Conservation (phyloP, 2,329 filamentous ascomycete genomes). For the Fusarium tanahbumbuense region DNA sequence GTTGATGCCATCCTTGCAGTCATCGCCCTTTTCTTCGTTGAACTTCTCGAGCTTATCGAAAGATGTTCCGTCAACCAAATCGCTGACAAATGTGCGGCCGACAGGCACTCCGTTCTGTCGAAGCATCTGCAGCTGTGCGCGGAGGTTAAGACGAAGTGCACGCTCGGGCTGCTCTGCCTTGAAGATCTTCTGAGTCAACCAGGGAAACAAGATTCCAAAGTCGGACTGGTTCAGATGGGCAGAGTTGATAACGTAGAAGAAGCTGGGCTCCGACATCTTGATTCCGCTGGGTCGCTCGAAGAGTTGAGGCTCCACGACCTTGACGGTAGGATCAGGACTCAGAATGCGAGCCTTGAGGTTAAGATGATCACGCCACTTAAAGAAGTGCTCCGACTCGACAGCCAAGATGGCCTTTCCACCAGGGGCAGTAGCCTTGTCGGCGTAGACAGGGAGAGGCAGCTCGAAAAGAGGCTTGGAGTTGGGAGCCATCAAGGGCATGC, state of each 20-base stretch:
- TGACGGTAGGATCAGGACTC: slow-evolving; percentile 64
- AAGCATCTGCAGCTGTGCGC: slow-evolving; percentile 68
- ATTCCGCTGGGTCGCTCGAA: slow-evolving; percentile 58
- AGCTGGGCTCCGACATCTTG: slow-evolving; percentile 66
- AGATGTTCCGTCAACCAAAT: slow-evolving; percentile 61
- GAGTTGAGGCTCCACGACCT: slow-evolving; percentile 55
- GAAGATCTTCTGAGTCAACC: slow-evolving; percentile 70
- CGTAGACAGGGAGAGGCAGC: slow-evolving; percentile 79
- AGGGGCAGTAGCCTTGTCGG: slow-evolving; percentile 59
- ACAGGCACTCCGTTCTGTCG: slow-evolving; percentile 63
- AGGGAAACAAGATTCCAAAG: slow-evolving; percentile 85
- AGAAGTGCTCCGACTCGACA: slow-evolving; percentile 81
- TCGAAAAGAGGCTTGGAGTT: slow-evolving; percentile 72
- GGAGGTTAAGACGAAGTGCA: slow-evolving; percentile 68
- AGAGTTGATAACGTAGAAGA: slow-evolving; percentile 80
- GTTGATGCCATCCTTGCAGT: slow-evolving; percentile 53
- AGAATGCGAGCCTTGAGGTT: slow-evolving; percentile 74
- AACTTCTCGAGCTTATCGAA: slow-evolving; percentile 51
- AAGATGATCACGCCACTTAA: slow-evolving; percentile 80
- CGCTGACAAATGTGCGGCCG: slow-evolving; percentile 61
- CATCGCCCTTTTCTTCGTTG: slow-evolving; percentile 23
- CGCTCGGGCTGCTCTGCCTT: slow-evolving; percentile 68
- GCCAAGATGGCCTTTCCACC: slow-evolving; percentile 73
- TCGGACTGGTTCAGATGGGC: slow-evolving; percentile 87
- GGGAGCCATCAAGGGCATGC: slow-evolving; percentile 74